Percentiles rank a stretch among this genome's conserved stretches.
phyloP scores from a whole-genome alignment of 257 asterid genomes.

The Nicotiana noctiflora region DNA sequence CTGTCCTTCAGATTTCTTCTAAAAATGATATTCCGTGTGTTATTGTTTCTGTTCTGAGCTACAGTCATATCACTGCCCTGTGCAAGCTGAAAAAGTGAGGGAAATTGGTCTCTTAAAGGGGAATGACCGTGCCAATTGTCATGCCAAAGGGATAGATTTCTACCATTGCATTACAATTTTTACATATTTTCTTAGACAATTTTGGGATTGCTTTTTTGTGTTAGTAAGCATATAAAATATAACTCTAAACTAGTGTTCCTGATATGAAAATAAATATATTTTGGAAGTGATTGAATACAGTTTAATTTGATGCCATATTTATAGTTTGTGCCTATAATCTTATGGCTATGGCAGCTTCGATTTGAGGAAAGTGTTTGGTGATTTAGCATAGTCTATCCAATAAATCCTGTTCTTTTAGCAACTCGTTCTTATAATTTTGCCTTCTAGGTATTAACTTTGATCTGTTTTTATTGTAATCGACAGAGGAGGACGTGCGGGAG shows the following conservation, averaged over 20 bases:
- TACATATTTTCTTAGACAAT: background rate
- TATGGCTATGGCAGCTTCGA: background rate
- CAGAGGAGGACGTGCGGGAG: conserved; percentile 99
- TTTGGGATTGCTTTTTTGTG: background rate
- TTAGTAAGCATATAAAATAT: background rate
- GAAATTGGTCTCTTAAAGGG: too few relatives aligned
- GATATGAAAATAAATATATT: background rate
- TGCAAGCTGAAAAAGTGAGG: too few relatives aligned
- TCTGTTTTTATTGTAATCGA: conserved; percentile 5
- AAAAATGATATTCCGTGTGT: too few relatives aligned
- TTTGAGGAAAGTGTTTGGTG: background rate
- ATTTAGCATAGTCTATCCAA: background rate
- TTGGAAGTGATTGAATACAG: background rate
- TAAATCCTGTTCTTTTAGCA: background rate
- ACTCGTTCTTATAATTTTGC: background rate
- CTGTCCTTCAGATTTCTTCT: background rate
- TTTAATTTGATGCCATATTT: background rate
- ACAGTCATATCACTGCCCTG: too few relatives aligned
- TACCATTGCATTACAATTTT: too few relatives aligned
- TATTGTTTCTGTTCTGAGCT: too few relatives aligned
- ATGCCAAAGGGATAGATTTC: too few relatives aligned
- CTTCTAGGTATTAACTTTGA: conserved; percentile 8
- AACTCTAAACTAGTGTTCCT: background rate
- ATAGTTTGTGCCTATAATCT: conserved; percentile 5
- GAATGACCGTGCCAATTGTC: too few relatives aligned